phyloP scores from a whole-genome alignment of 73 alveolate genomes.

The Symbiodinium pilosum region DNA sequence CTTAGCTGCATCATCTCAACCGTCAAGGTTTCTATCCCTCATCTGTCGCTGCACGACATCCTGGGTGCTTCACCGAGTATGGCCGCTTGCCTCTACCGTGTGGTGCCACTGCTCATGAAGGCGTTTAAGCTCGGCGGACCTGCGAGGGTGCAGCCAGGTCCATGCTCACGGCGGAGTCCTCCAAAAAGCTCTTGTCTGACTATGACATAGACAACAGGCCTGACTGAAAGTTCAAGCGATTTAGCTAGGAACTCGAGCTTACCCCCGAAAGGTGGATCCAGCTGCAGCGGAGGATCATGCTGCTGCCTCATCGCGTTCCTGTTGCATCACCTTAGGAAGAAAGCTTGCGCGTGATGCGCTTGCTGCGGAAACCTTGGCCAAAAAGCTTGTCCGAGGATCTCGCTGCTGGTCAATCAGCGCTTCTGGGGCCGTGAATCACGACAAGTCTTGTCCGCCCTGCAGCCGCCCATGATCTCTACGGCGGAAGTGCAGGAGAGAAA shows the following conservation, averaged over 20 bases:
- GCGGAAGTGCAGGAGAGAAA: not conserved
- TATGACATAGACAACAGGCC: not conserved
- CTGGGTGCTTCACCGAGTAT: slow-evolving; percentile 80
- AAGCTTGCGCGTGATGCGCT: not conserved
- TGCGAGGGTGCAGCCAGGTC: not conserved
- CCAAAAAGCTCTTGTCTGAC: not conserved
- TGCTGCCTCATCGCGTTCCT: not conserved
- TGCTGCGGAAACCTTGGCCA: not conserved
- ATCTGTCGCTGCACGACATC: slow-evolving; percentile 73
- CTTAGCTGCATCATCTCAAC: not conserved
- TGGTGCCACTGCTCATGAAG: too few relatives aligned
- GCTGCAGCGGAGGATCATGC: slow-evolving; percentile 69
- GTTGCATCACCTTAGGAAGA: not conserved
- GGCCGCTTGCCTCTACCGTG: slow-evolving; percentile 13
- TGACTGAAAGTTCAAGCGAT: not conserved
- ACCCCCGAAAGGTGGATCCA: slow-evolving; percentile 47
- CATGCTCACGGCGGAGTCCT: not conserved
- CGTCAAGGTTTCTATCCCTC: slow-evolving; percentile 59
- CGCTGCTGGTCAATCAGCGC: slow-evolving; percentile 85
- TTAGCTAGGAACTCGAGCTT: not conserved
- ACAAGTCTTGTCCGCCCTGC: slow-evolving; percentile 66
- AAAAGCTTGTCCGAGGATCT: slow-evolving; percentile 23
- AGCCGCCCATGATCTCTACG: slow-evolving; percentile 49
- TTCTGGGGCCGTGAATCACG: slow-evolving; percentile 93
- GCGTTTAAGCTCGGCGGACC: too few relatives aligned